Base-by-base conservation (phyloP, 805 yeast species). In the Saccharomyces kudriavzevii region DNA sequence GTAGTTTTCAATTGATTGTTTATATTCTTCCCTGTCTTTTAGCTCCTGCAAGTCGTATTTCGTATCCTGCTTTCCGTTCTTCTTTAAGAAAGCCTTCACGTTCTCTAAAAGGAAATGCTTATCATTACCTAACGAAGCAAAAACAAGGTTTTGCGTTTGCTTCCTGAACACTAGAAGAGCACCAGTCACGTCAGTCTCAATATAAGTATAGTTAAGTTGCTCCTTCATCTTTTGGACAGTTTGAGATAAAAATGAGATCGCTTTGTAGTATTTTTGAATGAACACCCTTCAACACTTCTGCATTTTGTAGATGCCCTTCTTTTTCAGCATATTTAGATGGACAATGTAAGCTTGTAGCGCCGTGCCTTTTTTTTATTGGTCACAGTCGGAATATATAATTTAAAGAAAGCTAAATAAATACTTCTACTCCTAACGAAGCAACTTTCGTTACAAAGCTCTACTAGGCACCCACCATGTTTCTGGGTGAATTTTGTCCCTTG, bases 111-210 rank as follows among this genome's bases (percentile, higher is more conserved):
- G 25, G 5, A 24, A 43, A 8, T 56, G 51, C 29, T 55, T 54
- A 51, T 62, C 56, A 11, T 46, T 48, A 2, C 65, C 64, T 24
- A 65, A 40, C 13, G 60, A 50, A 1, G 58, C 59, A 49, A 57
- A 60, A 4, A 63, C 63, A 22, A 64, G 45, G 30, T 49, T 54
- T 4, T 51, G 17, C 14, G 54, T 59, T 6, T 46, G 45, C 6
- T 55, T 49, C 45, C 55, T 56, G 17, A 57, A 47, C 10, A 60
- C 55, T 24, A 62, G 10, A 17, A 63, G 45, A 2, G 59, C 64
- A 22, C 49, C 53, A 4, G 56, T 52, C 13, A 59, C 45, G 5
- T 45, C 46, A 43, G 50, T 49, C 9, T 56, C 56, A 5, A 60
- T 53, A 40, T 55, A 60, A 17, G 52, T 43, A 51, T 62, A 64